Evolutionary conservation across 768 basidiomycete genomes (phyloP).

Genomic region (Rhodotorula diobovata): DNA sequence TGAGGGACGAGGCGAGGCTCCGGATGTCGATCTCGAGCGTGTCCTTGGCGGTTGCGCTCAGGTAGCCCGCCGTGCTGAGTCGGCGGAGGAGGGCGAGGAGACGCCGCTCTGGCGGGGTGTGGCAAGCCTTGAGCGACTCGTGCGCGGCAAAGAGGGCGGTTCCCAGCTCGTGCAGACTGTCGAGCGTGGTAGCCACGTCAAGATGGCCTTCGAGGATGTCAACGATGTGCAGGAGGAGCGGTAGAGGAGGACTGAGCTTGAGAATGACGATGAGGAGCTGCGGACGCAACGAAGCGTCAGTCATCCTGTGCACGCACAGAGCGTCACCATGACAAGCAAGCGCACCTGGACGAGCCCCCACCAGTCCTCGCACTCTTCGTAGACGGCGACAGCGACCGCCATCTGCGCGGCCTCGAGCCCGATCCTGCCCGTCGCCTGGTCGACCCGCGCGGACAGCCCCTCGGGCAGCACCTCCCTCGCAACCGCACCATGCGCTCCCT

Average conservation of each 20-base stretch:
- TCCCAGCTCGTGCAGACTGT: slow-evolving; percentile 4
- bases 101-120: neutral
- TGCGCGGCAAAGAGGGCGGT: neutral
- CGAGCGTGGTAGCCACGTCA: slow-evolving; percentile 21
- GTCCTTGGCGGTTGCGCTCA: neutral
- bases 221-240: slow-evolving; percentile 15
- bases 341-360: slow-evolving; percentile 22
- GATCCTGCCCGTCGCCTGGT: neutral
- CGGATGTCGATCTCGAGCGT: neutral
- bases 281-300: too few relatives aligned
- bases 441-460: neutral
- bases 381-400: slow-evolving; percentile 7
- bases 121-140: neutral
- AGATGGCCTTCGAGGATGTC: slow-evolving; percentile 17
- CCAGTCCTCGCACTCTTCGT: slow-evolving; percentile 2
- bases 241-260: neutral
- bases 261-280: slow-evolving; percentile 24
- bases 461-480: slow-evolving; percentile 17
- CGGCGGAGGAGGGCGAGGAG: slow-evolving; percentile 8
- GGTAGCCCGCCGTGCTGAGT: neutral
- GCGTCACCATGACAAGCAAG: neutral
- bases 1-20: neutral
- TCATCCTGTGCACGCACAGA: neutral
- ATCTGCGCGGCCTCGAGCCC: neutral
- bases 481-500: slow-evolving; percentile 11